Conservation (phyloP, 2,329 filamentous ascomycete genomes). For the Tympanopsis confertula region DNA sequence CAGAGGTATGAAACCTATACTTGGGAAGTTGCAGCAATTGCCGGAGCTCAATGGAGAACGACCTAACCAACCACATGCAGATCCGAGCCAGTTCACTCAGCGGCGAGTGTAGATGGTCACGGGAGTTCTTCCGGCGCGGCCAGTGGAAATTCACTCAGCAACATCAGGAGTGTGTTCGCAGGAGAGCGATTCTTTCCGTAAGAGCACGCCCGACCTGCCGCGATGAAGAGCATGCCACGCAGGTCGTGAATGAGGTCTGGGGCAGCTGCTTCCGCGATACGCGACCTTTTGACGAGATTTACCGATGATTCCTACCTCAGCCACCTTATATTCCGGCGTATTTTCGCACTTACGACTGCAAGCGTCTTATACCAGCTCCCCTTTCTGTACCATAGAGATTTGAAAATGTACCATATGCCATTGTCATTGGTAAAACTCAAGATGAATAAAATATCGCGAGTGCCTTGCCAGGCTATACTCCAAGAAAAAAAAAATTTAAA, state of each 20-base stretch:
- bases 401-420: no score
- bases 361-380: no score
- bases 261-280: conserved; percentile 65
- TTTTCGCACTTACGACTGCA: no score
- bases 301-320: conserved; percentile 28
- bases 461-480: neutral
- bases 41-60: neutral
- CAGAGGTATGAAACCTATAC: conserved; percentile 41
- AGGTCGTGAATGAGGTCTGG: conserved; percentile 67
- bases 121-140: conserved; percentile 58
- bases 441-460: no score
- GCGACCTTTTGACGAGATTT: conserved; percentile 66
- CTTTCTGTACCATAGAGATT: no score
- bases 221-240: conserved; percentile 53
- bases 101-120: conserved; percentile 59
- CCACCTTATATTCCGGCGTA: no score
- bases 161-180: conserved; percentile 58
- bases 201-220: conserved; percentile 49
- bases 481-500: neutral
- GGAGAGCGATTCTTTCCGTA: conserved; percentile 52
- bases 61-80: conserved; percentile 17
- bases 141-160: conserved; percentile 61
- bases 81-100: conserved; percentile 60
- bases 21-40: neutral
- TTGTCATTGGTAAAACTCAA: no score